These are phyloP conservation scores for Ceratocystis eucalypticola DNA, from an alignment of 2,329 filamentous ascomycete genomes.

Conservation along the genomic window DNA sequence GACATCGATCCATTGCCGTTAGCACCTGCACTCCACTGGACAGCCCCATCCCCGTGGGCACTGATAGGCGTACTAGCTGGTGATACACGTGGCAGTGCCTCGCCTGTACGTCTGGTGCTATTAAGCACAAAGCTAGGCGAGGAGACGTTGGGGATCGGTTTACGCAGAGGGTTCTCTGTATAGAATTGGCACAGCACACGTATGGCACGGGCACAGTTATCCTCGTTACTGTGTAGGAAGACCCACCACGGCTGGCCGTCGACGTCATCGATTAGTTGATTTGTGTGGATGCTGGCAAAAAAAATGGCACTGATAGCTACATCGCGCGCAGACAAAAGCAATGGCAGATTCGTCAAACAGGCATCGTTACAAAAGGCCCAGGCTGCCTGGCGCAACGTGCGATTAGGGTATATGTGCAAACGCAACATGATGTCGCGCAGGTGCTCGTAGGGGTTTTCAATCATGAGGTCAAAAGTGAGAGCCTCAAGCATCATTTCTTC, in stretches of 20 bases:
- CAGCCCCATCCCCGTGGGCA: background rate
- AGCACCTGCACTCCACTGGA: too few species aligned
- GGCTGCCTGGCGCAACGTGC: conserved; percentile 66
- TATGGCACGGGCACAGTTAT: conserved; percentile 58
- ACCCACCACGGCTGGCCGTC: conserved; percentile 80
- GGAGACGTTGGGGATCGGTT: conserved; percentile 37
- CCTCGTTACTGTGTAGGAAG: conserved; percentile 55
- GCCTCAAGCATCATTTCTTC: conserved; percentile 87
- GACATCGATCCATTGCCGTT: too few species aligned
- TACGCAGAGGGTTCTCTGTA: conserved; percentile 47
- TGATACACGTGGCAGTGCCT: background rate
- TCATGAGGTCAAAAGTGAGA: conserved; percentile 83
- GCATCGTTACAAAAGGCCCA: conserved; percentile 94
- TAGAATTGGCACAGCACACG: conserved; percentile 61
- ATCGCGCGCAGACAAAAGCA: conserved; percentile 64
- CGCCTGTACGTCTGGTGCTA: conserved; percentile 34
- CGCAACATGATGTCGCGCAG: conserved; percentile 69
- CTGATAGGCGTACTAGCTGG: conserved; percentile 29
- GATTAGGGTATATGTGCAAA: conserved; percentile 64
- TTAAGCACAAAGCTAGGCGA: conserved; percentile 45
- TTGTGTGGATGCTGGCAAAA: conserved; percentile 64
- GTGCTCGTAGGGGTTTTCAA: conserved; percentile 75
- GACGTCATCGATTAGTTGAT: conserved; percentile 62
- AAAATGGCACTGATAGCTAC: conserved; percentile 80
- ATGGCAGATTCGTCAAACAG: conserved; percentile 68